Evolutionary conservation across 2,329 filamentous ascomycete species (phyloP), one percentile per base, ranked within the genome.

Genomic region (Venturia aucupariae): DNA sequence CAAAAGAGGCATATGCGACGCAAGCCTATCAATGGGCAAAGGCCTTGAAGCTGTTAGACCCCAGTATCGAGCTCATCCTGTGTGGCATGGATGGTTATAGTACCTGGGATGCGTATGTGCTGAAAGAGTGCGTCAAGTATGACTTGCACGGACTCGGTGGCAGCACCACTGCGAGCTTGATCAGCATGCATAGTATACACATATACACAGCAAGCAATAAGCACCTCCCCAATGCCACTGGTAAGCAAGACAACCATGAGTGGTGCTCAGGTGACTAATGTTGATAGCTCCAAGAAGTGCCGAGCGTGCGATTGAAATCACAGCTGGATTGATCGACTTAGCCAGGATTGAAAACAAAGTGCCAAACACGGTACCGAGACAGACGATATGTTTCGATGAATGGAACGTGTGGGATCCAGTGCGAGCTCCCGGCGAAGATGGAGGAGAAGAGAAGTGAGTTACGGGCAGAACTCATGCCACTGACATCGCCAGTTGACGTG

Each of bases 381-480:
- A 85, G 59, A 87, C 82, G 62, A 90, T 92, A 72, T 92, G 89
- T 79, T 92, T 92, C 72, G 89, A 92, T 72, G 89, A 92, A 75
- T 92, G 89, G 89, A 92, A 92, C 72, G 88, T 92, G 10, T 92
- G 89, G 89, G 88, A 90, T 69, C 87, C 88, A 0, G 79, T 81
- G 63, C 83, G 88, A 10, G 88, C 89, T 0, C 87, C 87, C 0
- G 89, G 89, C 19, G 85, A 88, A 69, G 74, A 82, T 66, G 89
- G 89, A 19, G 89, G 86, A 6, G 89, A 92, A 75, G 88, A 92
- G 72, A 78, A 75, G 69, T 90, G 57, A 48, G 59, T 61, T 11
- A 15, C 27, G 1, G 11, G 13, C 48, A 55, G 22, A 11, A 60
- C 8, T n/a, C 3, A 17, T 3, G 7, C 11, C 17, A 41, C 30